Evolutionary conservation across 768 basidiomycete genomes (phyloP).

Genomic region (Panellus pusillus): DNA sequence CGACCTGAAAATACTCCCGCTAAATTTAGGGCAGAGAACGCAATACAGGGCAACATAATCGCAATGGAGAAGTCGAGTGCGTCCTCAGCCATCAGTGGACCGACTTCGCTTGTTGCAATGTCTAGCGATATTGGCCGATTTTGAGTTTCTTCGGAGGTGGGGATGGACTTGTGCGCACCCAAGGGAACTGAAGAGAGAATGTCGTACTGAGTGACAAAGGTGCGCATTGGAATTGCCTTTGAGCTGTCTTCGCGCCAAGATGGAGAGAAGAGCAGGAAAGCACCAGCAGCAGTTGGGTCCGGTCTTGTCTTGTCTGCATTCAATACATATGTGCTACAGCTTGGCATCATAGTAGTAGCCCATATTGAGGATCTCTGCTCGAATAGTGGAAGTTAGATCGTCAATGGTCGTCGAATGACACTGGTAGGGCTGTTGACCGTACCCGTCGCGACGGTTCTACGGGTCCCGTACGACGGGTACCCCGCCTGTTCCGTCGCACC

Average conservation of each 20-base stretch:
- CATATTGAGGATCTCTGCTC: too few species aligned
- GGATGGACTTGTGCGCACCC: background rate
- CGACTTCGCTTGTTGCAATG: background rate
- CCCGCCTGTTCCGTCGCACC: too few species aligned
- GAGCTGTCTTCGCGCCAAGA: background rate
- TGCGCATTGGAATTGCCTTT: conserved; percentile 1
- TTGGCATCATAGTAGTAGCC: too few species aligned
- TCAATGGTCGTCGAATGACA: too few species aligned
- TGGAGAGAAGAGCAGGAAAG: background rate
- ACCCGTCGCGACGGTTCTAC: too few species aligned
- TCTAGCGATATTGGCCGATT: background rate
- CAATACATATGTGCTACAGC: too few species aligned
- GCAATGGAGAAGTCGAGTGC: conserved; percentile 2
- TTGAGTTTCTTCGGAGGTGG: background rate
- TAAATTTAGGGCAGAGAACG: background rate
- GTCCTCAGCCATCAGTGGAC: conserved; percentile 4
- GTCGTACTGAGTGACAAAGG: conserved; percentile 6
- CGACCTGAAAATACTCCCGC: conserved; percentile 6
- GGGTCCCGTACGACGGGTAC: too few species aligned
- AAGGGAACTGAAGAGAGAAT: conserved; percentile 6
- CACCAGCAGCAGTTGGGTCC: background rate
- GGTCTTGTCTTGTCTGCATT: too few species aligned
- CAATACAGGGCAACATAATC: conserved; percentile 5
- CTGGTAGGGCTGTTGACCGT: too few species aligned
- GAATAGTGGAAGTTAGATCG: too few species aligned